A percentile compares a stretch with the other conserved stretches of the same genome.
phyloP scores from a whole-genome alignment of 306 rosid genomes.

The Trifolium subterraneum region DNA sequence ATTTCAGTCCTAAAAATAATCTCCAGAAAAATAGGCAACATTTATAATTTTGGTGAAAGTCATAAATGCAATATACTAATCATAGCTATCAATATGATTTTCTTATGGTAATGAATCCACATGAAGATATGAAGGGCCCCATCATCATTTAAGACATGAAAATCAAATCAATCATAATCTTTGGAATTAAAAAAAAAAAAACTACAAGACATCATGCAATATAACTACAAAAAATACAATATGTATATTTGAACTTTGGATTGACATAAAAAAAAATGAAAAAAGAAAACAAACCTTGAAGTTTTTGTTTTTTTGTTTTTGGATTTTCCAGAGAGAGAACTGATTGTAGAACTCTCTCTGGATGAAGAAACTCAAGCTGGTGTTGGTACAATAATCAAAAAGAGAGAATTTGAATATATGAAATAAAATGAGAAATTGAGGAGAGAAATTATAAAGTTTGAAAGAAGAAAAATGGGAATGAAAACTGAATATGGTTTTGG shows the following conservation, averaged over 20 bases:
- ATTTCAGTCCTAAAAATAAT: slow-evolving; percentile 3
- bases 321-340: not conserved
- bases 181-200: slow-evolving; percentile 1
- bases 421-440: slow-evolving; percentile 18
- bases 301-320: not conserved
- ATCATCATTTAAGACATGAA: slow-evolving; percentile 2
- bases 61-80: slow-evolving; percentile 25
- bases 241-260: not conserved
- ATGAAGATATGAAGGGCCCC: slow-evolving; percentile 8
- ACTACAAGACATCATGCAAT: not conserved
- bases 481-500: slow-evolving; percentile 18
- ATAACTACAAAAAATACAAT: not conserved
- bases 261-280: not conserved
- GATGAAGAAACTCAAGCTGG: not conserved
- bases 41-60: slow-evolving; percentile 11
- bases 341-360: not conserved
- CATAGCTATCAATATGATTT: not conserved
- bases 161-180: slow-evolving; percentile 1
- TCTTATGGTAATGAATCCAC: slow-evolving; percentile 21
- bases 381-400: not conserved
- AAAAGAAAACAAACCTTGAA: not conserved
- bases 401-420: not conserved
- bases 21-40: slow-evolving; percentile 5
- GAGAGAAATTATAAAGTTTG: slow-evolving; percentile 10
- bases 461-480: slow-evolving; percentile 8